A percentile compares a stretch with the other conserved stretches of the same genome.
Conservation (phyloP, 352 stramenopile species). For the Globisporangium polare region DNA sequence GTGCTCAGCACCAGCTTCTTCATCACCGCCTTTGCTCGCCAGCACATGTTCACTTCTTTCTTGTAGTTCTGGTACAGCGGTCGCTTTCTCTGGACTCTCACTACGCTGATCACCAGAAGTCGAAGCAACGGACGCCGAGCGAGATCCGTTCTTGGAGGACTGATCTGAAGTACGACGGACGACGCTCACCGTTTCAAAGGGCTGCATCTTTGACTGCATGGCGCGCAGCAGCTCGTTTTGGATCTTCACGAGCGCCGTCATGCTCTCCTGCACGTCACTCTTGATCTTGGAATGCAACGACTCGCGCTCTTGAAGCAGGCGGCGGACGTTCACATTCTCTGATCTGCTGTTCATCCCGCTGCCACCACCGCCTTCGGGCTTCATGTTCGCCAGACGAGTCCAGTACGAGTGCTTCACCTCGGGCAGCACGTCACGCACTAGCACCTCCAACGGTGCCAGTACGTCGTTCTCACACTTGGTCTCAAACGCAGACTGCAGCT, state of each 20-base stretch:
- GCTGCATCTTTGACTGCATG: constrained; percentile 34
- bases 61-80: neutral
- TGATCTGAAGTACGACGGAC: neutral
- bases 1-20: neutral
- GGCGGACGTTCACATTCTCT: constrained; percentile 29
- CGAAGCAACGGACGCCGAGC: neutral
- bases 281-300: constrained; percentile 38
- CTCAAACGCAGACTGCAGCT: constrained; percentile 38
- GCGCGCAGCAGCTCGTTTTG: constrained; percentile 41
- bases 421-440: constrained; percentile 46
- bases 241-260: constrained; percentile 40
- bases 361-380: neutral
- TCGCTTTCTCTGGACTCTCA: neutral
- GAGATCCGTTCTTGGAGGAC: neutral
- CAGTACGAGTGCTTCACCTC: constrained; percentile 81
- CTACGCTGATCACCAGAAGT: neutral
- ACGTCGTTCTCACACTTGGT: constrained; percentile 41
- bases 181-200: constrained; percentile 20
- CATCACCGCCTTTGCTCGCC: neutral
- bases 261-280: constrained; percentile 48
- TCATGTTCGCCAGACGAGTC: constrained; percentile 39
- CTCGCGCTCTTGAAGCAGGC: constrained; percentile 51
- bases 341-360: neutral
- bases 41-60: neutral
- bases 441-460: constrained; percentile 32